Evolutionary conservation across 2,329 filamentous ascomycete species (phyloP), one percentile per base, ranked within the genome.

Genomic region (Ophiocordyceps camponoti-floridani): DNA sequence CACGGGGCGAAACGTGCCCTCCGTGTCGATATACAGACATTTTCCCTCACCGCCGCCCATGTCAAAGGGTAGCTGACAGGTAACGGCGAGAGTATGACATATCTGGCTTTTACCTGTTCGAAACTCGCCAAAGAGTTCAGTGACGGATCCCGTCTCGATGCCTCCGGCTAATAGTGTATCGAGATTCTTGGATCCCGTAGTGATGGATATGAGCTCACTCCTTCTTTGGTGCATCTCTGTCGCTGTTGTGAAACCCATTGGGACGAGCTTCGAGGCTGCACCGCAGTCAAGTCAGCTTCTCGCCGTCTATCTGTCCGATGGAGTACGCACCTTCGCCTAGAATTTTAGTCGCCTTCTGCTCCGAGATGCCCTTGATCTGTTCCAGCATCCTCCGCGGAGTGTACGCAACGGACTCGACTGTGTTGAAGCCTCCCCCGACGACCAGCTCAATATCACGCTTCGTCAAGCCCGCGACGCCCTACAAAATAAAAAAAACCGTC

Each of bases 1-100:
- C 2, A 96, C 87, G 0, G 91, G 93, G 51, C 88, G 78, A 59
- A 98, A 98, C 1, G 91, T 98, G 48, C 91, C 93, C 62, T 98
- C 91, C 0, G 91, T 98, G 56, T 98, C 91, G 52, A 98, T 98
- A 57, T 98, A 98, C 43, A 98, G 72, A 57, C 93, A 98, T 60
- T 98, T 98, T 42, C 91, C 91, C 64, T 98, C 91, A 28, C 93
- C 91, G 46, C 91, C 91, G 44, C 91, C 93, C 89, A 96, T 96
- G 58, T 98, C 91, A 59, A 98, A 96, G 1, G 91, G 91, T 40
- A 98, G 63, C 62, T 98, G 91, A 59, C 93, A 98, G 42, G 91
- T 98, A 28, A 98, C 91, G 0, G 93, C 91, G n/a, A 98, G 72
- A 0, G 91, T 98, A 61, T 98, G 93, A 56, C 91, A 98, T 47